phyloP scores from a whole-genome alignment of 2,329 filamentous ascomycete species.

The Sclerotinia spermophila region DNA sequence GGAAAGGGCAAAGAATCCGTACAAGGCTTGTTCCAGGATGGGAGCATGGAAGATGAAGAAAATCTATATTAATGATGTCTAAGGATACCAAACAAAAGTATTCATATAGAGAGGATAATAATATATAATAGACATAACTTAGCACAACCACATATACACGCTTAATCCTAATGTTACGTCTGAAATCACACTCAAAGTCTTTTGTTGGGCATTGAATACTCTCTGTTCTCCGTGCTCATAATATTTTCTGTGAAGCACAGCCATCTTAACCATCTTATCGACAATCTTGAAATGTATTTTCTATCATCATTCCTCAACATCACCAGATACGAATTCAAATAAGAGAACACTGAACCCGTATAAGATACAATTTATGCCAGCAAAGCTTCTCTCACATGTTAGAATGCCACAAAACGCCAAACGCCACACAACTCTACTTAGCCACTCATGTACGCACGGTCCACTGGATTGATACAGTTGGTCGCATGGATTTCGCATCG shows the following conservation, averaged over 20 bases:
- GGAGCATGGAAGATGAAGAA: slow-evolving; percentile 36
- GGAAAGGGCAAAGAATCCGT: slow-evolving; percentile 50
- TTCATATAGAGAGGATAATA: not conserved
- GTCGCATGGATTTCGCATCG: not conserved
- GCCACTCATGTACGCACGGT: not conserved
- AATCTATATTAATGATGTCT: slow-evolving; percentile 35
- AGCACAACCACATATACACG: not conserved
- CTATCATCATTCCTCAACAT: not conserved
- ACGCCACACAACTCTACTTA: not conserved
- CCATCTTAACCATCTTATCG: not conserved
- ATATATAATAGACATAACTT: not conserved
- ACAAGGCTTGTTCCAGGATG: slow-evolving; percentile 24
- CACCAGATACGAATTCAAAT: not conserved
- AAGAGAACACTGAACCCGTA: not conserved
- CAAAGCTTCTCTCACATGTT: slow-evolving; percentile 4
- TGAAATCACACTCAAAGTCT: not conserved
- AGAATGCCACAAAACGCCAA: not conserved
- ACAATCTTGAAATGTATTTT: not conserved
- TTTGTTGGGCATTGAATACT: not conserved
- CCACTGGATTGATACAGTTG: not conserved
- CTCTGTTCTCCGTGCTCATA: not conserved
- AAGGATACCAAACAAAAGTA: not conserved
- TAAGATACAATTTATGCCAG: not conserved
- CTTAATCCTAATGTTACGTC: not conserved
- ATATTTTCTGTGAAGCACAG: not conserved